Evolutionary conservation across 805 yeast species (phyloP), one percentile per base, ranked within the genome.

Genomic region (Wickerhamomyces chambardii): DNA sequence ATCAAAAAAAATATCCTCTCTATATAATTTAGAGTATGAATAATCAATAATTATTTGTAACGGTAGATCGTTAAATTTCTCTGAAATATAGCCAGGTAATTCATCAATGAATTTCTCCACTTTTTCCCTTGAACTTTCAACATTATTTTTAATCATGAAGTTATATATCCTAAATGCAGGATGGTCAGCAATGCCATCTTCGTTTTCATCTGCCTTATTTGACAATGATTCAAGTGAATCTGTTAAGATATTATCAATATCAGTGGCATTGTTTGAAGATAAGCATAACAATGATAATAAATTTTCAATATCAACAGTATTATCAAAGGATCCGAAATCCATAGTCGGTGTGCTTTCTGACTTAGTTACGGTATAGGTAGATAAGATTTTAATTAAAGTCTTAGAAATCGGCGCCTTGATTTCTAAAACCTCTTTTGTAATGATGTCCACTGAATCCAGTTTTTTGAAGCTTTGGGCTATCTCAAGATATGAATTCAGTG

Each of bases 81-180:
- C 45, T 1, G 61, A 53, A 6, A 67, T 39, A 40, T 51, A 50
- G 2, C 49, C 44, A 5, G 68, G 63, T 6, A 71, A 15, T 14
- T 55, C 56, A 15, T 45, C 44, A 15, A 69, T 40, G 30, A 68
- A 56, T 4, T 43, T 1, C 75, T 48, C n/a, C 51, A 48, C 0
- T 51, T 39, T 4, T 38, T 18, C 35, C 42, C 56, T 8, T 42
- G 38, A 0, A 35, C n/a, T n/a, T n/a, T n/a, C 25, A 5, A 47
- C 12, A 28, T 56, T 48, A 12, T 43, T 36, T 25, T 40, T 43
- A 5, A 66, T 44, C 15, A 54, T 47, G 7, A 42, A 37, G 15
- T 52, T 50, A 22, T 56, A 49, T 6, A 64, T 43, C 4, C 30
- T 17, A 19, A 63, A 55, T 1, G 51, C 43, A 14, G 48, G 50